Evolutionary conservation across 495 filamentous ascomycete genomes (phyloP), one percentile per base, ranked within the genome.

Genomic region (Tuber calosporum): DNA sequence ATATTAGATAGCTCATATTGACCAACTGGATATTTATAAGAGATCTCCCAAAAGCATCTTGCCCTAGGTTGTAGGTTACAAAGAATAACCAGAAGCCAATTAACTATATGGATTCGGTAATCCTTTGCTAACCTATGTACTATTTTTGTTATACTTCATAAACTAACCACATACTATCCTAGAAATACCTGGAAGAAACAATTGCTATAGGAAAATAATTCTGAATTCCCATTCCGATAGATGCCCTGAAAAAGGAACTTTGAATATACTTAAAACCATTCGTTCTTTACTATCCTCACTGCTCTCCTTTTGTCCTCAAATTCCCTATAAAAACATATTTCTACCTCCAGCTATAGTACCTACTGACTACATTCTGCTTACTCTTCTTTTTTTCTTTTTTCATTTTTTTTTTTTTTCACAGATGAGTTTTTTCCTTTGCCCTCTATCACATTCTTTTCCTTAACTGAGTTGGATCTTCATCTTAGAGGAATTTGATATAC

Each of bases 171-270:
- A 20, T 62, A 4, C 1, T 39, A 5, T 39, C 0, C 30, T 2
- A 71, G 69, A n/a, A 71, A 71, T 0, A 26, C 69, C 3, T 34
- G 34, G 62, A 71, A 66, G 17, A 43, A 71, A 0, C 36, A 11
- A 38, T 71, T 71, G 1, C 34, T 58, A 15, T 38, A 62, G 1
- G 30, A 9, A 58, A 71, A 58, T 0, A 72, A 17, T 9, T 20
- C 0, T 2, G 4, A 1, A 1, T 5, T 58, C 38, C 8, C 37
- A 22, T 30, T 8, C 17, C 38, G 38, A 43, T 67, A 67, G 19
- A n/a, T n/a, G n/a, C n/a, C n/a, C n/a, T n/a, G n/a, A n/a, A n/a
- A n/a, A n/a, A n/a, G n/a, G n/a, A n/a, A 62, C 22, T 41, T 15
- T 9, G 66, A 30, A 9, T 72, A 39, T 48, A 30, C 22, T 37